Evolutionary conservation across 139 green algal species (phyloP).

Genomic region (Chlamydomonas sp.): DNA sequence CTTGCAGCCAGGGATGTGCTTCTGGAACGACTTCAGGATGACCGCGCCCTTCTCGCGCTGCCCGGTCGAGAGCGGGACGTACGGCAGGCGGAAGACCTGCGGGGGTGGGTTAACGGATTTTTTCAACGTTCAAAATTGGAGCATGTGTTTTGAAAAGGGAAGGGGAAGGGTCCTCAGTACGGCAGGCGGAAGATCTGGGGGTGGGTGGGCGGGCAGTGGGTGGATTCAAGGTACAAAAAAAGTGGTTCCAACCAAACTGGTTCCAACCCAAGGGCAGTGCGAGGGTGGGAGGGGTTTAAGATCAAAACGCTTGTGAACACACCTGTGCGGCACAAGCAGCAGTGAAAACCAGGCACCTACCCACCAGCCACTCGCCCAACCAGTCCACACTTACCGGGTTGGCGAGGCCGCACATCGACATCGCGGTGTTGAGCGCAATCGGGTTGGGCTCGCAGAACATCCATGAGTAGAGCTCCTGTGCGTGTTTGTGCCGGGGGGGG

Average conservation of each 20-base stretch:
- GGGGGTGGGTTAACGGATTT: conserved; percentile 14
- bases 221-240: not conserved
- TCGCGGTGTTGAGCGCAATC: conserved; percentile 90
- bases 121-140: not conserved
- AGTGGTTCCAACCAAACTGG: not conserved
- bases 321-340: no score
- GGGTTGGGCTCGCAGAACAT: conserved; percentile 95
- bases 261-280: not conserved
- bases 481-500: no score
- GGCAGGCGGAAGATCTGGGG: no score
- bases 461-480: conserved; percentile 64
- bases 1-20: conserved; percentile 79
- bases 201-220: not conserved
- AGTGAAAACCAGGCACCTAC: no score
- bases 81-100: conserved; percentile 81
- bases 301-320: no score
- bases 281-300: no score
- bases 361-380: no score
- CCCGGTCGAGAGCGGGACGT: conserved; percentile 70
- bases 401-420: conserved; percentile 83
- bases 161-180: no score
- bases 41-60: conserved; percentile 67
- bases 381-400: conserved; percentile 83
- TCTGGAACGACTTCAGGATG: conserved; percentile 65
- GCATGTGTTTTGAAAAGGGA: not conserved